Conservation (phyloP, 1,284 basidiomycete genomes). For the Mycena citricolor region DNA sequence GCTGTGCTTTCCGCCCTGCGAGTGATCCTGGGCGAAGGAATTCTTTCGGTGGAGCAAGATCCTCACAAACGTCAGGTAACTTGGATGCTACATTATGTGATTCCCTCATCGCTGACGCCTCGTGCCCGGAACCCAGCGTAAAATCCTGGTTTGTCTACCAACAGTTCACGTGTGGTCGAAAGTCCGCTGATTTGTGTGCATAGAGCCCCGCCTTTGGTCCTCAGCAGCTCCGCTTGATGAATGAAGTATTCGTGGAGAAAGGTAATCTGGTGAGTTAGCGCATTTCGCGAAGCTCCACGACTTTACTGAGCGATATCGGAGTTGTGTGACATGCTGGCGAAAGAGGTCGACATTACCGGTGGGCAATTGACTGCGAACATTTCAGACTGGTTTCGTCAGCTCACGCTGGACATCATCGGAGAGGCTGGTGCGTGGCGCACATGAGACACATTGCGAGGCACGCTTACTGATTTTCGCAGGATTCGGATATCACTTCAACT, state of each 20-base stretch:
- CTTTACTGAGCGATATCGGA: not conserved
- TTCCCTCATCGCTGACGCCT: not conserved
- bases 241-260: conserved; percentile 14
- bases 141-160: too few species aligned
- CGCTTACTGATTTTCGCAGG: not conserved
- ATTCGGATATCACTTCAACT: conserved; percentile 8
- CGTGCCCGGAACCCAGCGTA: too few species aligned
- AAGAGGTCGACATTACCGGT: not conserved
- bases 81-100: not conserved
- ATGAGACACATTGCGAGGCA: not conserved
- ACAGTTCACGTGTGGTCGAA: too few species aligned
- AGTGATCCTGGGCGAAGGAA: too few species aligned
- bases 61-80: conserved; percentile 13
- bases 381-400: not conserved
- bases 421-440: conserved; percentile 6
- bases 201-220: conserved; percentile 16
- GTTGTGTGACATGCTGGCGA: not conserved
- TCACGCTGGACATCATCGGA: conserved; percentile 16
- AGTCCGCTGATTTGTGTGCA: too few species aligned
- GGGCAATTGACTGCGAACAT: conserved; percentile 7
- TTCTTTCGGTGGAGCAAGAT: conserved; percentile 4
- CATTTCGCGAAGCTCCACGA: too few species aligned
- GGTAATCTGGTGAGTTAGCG: conserved; percentile 10
- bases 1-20: too few species aligned
- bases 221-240: conserved; percentile 4